Evolutionary conservation across 768 basidiomycete species (phyloP).

Genomic region (Calocybe indica): DNA sequence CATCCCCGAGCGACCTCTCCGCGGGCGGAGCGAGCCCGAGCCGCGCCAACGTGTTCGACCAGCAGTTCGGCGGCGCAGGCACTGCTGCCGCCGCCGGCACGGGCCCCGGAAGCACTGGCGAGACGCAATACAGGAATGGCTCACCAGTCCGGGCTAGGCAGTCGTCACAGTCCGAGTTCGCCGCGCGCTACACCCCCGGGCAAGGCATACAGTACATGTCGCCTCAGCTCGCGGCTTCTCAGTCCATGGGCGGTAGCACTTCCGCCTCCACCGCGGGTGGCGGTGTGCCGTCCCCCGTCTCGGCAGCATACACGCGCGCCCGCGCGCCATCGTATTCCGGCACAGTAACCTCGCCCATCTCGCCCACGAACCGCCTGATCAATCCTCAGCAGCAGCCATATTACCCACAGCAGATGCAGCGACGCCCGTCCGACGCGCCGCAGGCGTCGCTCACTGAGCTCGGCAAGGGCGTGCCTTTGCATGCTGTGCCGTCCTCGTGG

Average conservation of each 20-base stretch:
- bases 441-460: slow-evolving; percentile 45
- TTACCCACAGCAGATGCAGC: slow-evolving; percentile 36
- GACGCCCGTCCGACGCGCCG: slow-evolving; percentile 33
- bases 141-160: slow-evolving; percentile 16
- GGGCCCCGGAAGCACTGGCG: slow-evolving; percentile 2
- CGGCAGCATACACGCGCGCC: slow-evolving; percentile 30
- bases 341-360: slow-evolving; percentile 48
- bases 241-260: slow-evolving; percentile 11
- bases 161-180: slow-evolving; percentile 32
- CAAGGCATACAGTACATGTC: slow-evolving; percentile 59
- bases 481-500: slow-evolving; percentile 74
- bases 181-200: slow-evolving; percentile 58
- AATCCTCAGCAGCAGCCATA: slow-evolving; percentile 42
- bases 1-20: slow-evolving; percentile 59
- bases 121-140: slow-evolving; percentile 28
- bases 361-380: slow-evolving; percentile 37
- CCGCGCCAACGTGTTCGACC: slow-evolving; percentile 37
- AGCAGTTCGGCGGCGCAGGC: slow-evolving; percentile 22
- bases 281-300: slow-evolving; percentile 14
- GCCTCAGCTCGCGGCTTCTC: slow-evolving; percentile 14
- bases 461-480: slow-evolving; percentile 85
- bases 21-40: slow-evolving; percentile 44
- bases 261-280: too few species aligned
- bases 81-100: too few species aligned
- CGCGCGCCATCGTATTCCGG: slow-evolving; percentile 36